Evolutionary conservation across 2,329 filamentous ascomycete genomes (phyloP), one percentile per base, ranked within the genome.

Genomic region (Tolypocladium amazonense): DNA sequence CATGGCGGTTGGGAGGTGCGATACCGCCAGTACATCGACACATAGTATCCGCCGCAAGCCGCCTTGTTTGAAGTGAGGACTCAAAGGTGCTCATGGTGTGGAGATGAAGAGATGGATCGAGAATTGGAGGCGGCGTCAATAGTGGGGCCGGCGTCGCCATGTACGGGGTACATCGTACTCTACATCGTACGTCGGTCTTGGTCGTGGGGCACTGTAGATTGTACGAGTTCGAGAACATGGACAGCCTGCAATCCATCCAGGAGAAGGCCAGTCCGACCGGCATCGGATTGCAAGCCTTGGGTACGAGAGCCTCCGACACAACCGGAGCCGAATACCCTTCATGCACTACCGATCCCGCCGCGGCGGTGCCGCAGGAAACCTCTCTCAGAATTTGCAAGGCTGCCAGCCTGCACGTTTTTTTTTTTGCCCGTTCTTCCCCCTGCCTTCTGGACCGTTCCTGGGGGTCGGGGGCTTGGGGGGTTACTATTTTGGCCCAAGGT

Each of bases 31-130:
- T 53, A 41, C 38, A 55, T 38, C n/a, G n/a, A 45, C 50, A 47
- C 45, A 23, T 47, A 57, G 50, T 35, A 35, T 61, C 62, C 61
- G 58, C 61, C 59, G 58, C 59, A 62, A 62, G 59, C 59, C 57
- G 61, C 41, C 56, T 38, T 54, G 54, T 62, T 45, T 57, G 59
- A 54, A 59, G 61, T 59, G 53, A 58, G 59, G 62, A 58, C 61
- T 61, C 58, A 60, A 57, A 56, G 52, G 52, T 61, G 62, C 58
- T 59, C 58, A 55, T 52, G 57, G 54, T 60, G 61, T 62, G 61
- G 58, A 64, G 62, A 62, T 59, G 56, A 45, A 45, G 43, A 27
- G 58, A 62, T 56, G 58, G 57, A 61, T 59, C 61, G 59, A 58
- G 59, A 55, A 60, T 57, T 47, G 59, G 43, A 47, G 41, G 54